Base-by-base conservation (phyloP, 2,329 filamentous ascomycete genomes). In the Cercospora janseana region DNA sequence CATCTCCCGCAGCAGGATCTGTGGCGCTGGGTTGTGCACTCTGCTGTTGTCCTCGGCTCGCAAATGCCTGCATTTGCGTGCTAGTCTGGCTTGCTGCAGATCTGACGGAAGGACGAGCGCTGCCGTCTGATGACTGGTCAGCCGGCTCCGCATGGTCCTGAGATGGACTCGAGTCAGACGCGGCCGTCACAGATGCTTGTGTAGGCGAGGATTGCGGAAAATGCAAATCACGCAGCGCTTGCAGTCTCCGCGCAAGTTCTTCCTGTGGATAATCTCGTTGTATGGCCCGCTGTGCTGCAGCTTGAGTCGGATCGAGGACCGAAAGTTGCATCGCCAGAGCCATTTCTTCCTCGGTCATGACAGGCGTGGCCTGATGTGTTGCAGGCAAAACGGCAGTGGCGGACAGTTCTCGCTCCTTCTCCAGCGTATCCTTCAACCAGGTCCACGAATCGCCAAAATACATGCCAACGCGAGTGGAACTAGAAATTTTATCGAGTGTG, bases 321-420 rank as follows among this genome's bases (percentile, higher is more conserved):
- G 44, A 40, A 31, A 44, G 28, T 10, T 28, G 26, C n/a, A 52
- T 52, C n/a, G 49, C 43, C 18, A 43, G 49, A 12, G 43, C 44
- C 49, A 47, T 48, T 9, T 52, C 49, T 16, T 44, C 44, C 12
- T 44, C 49, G 18, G 35, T 46, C 49, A 52, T 52, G 24, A 48
- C 23, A 6, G 49, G 44, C 4, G 49, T 52, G 2, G 9, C 15
- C 32, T 52, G 44, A 24, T 38, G 44, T 15, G 44, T 21, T 3
- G 28, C 23, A 15, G 49, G 41, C 12, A 26, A 4, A n/a, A 32
- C 31, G 24, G 37, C 38, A 10, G 32, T 44, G 12, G 49, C 44
- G 12, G 49, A 37, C 2, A 48, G 35, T 21, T 46, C 34, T 8
- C 49, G 27, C 8, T 52, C 49, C 21, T 41, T 44, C 18, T 48